phyloP scores from a whole-genome alignment of 2,329 filamentous ascomycete species.

The Monilinia fructicola region DNA sequence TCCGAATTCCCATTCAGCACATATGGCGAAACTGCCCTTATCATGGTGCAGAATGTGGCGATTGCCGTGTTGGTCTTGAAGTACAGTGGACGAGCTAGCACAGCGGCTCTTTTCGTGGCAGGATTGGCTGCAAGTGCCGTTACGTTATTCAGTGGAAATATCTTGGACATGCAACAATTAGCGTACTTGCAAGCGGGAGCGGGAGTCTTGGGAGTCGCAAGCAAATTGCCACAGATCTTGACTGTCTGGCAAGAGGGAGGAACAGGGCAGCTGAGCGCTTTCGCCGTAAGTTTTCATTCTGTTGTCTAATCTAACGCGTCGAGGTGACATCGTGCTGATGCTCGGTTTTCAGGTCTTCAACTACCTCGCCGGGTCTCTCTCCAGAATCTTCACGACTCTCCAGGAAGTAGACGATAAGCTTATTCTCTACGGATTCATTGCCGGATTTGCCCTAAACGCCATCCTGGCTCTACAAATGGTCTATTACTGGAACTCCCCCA shows the following conservation, averaged over 20 bases:
- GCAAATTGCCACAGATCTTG: conserved; percentile 90
- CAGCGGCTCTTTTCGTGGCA: conserved; percentile 76
- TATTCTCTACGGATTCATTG: conserved; percentile 91
- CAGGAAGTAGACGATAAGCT: conserved; percentile 97
- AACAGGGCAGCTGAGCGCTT: conserved; percentile 94
- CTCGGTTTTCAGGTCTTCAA: conserved; percentile 76
- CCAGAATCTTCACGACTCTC: conserved; percentile 94
- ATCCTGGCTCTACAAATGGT: conserved; percentile 88
- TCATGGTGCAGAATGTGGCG: conserved; percentile 86
- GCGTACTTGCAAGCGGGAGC: conserved; percentile 78
- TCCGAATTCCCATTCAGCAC: conserved; percentile 94
- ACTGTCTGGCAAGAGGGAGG: conserved; percentile 82
- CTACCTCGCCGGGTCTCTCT: conserved; percentile 88
- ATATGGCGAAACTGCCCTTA: conserved; percentile 91
- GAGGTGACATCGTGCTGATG: background rate
- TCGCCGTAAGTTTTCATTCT: conserved; percentile 65
- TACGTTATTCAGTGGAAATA: conserved; percentile 67
- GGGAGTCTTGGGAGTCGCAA: conserved; percentile 77
- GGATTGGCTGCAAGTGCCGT: conserved; percentile 68
- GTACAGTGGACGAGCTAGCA: conserved; percentile 67
- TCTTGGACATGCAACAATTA: conserved; percentile 52
- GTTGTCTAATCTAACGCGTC: background rate
- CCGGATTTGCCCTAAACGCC: conserved; percentile 85
- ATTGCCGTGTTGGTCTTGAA: conserved; percentile 85
- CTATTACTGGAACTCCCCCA: conserved; percentile 86